Evolutionary conservation across 2,329 filamentous ascomycete species (phyloP).

Genomic region (Lachnellula arida): DNA sequence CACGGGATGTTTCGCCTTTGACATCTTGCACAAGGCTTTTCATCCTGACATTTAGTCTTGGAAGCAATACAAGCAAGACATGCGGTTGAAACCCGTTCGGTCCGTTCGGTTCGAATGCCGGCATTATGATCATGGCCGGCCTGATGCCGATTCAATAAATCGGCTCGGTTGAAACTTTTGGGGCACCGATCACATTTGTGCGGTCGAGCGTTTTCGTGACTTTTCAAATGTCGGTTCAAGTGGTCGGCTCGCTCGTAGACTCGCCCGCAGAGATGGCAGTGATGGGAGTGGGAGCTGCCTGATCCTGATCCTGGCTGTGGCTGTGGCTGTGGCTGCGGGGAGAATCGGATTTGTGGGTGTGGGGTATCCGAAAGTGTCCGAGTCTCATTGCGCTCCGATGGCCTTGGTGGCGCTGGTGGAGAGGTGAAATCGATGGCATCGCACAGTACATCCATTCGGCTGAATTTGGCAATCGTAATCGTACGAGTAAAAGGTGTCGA

Average conservation of each 20-base stretch:
- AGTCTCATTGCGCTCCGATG: neutral
- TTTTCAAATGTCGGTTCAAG: conserved; percentile 13
- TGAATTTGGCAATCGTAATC: neutral
- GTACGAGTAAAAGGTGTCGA: neutral
- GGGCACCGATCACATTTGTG: conserved; percentile 16
- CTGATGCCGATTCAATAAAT: conserved; percentile 17
- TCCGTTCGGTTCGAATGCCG: neutral
- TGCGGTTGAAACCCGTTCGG: conserved; percentile 10
- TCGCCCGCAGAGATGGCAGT: conserved; percentile 6
- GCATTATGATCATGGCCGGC: conserved; percentile 12
- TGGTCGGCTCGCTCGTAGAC: conserved; percentile 21
- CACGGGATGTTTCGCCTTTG: conserved; percentile 9
- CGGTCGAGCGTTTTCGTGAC: conserved; percentile 22
- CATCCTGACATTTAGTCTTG: conserved; percentile 10
- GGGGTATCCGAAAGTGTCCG: neutral
- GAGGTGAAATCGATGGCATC: neutral
- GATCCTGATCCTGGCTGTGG: neutral
- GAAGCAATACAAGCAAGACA: conserved; percentile 11
- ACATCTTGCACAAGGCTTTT: conserved; percentile 13
- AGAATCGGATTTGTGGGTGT: neutral
- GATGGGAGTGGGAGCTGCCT: neutral
- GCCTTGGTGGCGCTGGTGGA: neutral
- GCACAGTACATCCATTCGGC: neutral
- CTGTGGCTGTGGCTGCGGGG: neutral
- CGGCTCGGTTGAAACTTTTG: conserved; percentile 23